Percentiles rank a stretch among this genome's conserved stretches.
Evolutionary conservation across 1,284 basidiomycete genomes (phyloP).

Genomic region (Peniophora sp.): DNA sequence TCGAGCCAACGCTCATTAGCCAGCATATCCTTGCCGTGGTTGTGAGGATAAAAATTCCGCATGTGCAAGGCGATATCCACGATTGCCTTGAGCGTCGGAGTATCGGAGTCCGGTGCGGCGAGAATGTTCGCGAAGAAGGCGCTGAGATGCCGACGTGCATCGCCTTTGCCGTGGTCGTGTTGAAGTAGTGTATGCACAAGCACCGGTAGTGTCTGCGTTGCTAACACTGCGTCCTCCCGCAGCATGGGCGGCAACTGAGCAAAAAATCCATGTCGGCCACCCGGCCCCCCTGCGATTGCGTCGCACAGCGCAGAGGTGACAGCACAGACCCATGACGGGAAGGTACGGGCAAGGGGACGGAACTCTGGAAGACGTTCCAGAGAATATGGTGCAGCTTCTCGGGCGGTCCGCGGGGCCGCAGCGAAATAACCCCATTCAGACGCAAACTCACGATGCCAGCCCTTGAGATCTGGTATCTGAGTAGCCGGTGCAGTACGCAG

Average conservation of each 20-base stretch:
- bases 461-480: constrained; percentile 22
- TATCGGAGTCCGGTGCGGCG: constrained; percentile 28
- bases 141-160: constrained; percentile 37
- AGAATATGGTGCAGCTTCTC: constrained; percentile 19
- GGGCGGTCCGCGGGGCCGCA: constrained; percentile 30
- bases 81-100: constrained; percentile 52
- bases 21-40: constrained; percentile 40
- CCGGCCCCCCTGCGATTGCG: constrained; percentile 27
- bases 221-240: constrained; percentile 45
- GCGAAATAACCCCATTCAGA: constrained; percentile 47
- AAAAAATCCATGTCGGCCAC: constrained; percentile 55
- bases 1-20: constrained; percentile 78
- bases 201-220: constrained; percentile 63
- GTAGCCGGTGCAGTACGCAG: constrained; percentile 42
- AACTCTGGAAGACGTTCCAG: constrained; percentile 32
- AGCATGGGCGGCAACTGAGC: constrained; percentile 59
- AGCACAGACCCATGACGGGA: constrained; percentile 57
- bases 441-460: constrained; percentile 35
- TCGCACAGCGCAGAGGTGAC: constrained; percentile 59
- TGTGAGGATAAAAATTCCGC: constrained; percentile 49
- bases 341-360: constrained; percentile 35
- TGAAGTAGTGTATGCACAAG: constrained; percentile 65
- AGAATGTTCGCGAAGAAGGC: constrained; percentile 61
- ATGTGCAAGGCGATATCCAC: constrained; percentile 80
- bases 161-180: constrained; percentile 7